Base-by-base conservation (phyloP, 129 eudicot genomes). In the Chrysanthemum makinoi region DNA sequence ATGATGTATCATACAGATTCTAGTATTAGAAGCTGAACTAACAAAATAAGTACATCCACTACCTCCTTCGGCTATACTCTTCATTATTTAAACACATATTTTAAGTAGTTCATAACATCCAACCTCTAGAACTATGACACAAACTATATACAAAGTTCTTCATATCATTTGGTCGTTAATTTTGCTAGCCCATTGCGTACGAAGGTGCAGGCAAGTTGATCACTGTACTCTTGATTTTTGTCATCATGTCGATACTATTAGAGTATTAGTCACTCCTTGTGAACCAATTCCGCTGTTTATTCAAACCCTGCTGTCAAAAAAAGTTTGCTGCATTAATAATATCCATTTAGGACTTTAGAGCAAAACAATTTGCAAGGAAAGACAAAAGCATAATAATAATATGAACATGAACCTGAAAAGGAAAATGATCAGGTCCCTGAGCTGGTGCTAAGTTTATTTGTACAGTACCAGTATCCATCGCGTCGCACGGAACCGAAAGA, bases 391-490 rank as follows among this genome's bases (percentile, higher is more conserved):
- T 28, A 10, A 67, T 54, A 58, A 68, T 35, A 11, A 5, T 43
- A n/a, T n/a, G n/a, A 33, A 33, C 4, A 59, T 14, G 78, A 66
- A 90, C 99, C 96, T 94, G 99, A 79, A 94, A 90, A 6, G 97
- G 99, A 59, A 94, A 90, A 75, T 94, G 99, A 70, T 94, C 99
- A 0, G 99, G 99, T 20, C 99, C 99, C 10, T 96, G 92, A 81
- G 97, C 99, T 7, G 99, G 97, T 20, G 99, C 99, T 14, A 97
- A 90, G 80, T 94, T 90, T 75, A 94, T 94, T 78, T 90, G 99
- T 44, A 94, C 90, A 0, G 99, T 94, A 56, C 97, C 99, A 0
- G 97, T 76, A 75, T 94, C 99, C 99, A 90, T 90, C 1, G 97
- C 94, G 60, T 94, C 5, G 6, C 7, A 35, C 2, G 7, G 43